phyloP scores from a whole-genome alignment of 345 rosid genomes.

The Anacardium occidentale region DNA sequence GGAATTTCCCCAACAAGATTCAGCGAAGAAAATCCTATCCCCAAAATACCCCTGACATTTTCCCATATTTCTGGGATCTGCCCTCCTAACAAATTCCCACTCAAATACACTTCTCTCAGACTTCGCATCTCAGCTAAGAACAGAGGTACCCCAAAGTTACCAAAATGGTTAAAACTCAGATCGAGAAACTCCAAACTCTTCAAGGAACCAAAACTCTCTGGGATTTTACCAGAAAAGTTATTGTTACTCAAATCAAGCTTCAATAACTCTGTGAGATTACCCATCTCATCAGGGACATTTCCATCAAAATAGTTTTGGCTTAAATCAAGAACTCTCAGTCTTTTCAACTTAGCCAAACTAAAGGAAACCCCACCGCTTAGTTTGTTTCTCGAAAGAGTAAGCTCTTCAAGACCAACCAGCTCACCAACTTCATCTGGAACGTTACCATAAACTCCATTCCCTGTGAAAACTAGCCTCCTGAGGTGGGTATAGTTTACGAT shows the following conservation, averaged over 20 bases:
- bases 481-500: slow-evolving; percentile 41
- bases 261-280: slow-evolving; percentile 44
- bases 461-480: slow-evolving; percentile 49
- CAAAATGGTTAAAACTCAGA: slow-evolving; percentile 55
- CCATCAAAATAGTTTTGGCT: slow-evolving; percentile 51
- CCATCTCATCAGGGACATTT: slow-evolving; percentile 39
- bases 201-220: slow-evolving; percentile 37
- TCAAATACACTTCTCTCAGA: slow-evolving; percentile 48
- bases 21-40: slow-evolving; percentile 58
- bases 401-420: slow-evolving; percentile 47
- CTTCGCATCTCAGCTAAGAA: slow-evolving; percentile 41
- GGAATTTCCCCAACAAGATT: slow-evolving; percentile 55
- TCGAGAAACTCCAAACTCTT: slow-evolving; percentile 52
- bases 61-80: slow-evolving; percentile 60
- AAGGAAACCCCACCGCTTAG: slow-evolving; percentile 41
- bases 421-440: slow-evolving; percentile 40
- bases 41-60: slow-evolving; percentile 42
- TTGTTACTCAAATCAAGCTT: slow-evolving; percentile 66
- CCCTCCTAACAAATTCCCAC: slow-evolving; percentile 66
- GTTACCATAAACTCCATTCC: slow-evolving; percentile 54
- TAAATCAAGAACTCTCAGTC: slow-evolving; percentile 47
- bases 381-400: slow-evolving; percentile 55
- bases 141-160: slow-evolving; percentile 52
- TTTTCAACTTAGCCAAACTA: slow-evolving; percentile 34
- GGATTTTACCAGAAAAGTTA: slow-evolving; percentile 46